A percentile compares a stretch with the other conserved stretches of the same genome.
These are phyloP conservation scores for Cucurbitaria berberidis DNA, from an alignment of 2,329 filamentous ascomycete species.

Conservation along the genomic window DNA sequence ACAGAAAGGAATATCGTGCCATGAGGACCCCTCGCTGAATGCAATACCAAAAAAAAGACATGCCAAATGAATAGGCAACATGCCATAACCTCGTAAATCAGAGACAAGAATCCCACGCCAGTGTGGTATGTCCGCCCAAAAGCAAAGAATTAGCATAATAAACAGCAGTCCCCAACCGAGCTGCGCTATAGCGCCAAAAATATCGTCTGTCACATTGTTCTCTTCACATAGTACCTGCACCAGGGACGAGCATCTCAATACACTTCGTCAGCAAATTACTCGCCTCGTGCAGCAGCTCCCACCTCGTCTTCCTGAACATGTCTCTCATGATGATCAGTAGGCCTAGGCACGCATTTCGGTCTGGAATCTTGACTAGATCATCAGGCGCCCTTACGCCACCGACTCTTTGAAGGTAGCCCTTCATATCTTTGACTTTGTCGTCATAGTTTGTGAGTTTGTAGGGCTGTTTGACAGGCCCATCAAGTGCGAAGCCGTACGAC, in stretches of 20 bases:
- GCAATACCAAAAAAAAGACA: conserved; percentile 10
- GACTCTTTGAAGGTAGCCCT: conserved; percentile 74
- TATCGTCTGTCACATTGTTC: background rate
- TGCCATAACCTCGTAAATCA: conserved; percentile 16
- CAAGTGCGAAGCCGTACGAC: conserved; percentile 91
- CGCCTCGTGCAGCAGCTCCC: conserved; percentile 91
- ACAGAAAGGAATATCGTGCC: conserved; percentile 12
- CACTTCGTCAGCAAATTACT: conserved; percentile 81
- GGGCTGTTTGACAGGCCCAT: conserved; percentile 70
- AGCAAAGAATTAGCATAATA: background rate
- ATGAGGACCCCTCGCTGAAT: conserved; percentile 18
- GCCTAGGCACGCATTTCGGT: conserved; percentile 83
- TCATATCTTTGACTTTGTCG: conserved; percentile 79
- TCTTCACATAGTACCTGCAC: conserved; percentile 20
- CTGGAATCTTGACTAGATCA: conserved; percentile 73
- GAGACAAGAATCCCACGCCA: conserved; percentile 5
- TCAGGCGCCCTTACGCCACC: conserved; percentile 76
- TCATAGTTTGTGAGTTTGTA: conserved; percentile 64
- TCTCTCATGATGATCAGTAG: conserved; percentile 81
- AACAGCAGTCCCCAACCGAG: background rate
- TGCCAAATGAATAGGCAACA: conserved; percentile 1
- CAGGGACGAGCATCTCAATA: conserved; percentile 64
- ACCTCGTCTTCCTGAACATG: conserved; percentile 81
- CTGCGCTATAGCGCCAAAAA: background rate
- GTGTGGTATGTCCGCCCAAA: conserved; percentile 4